These are phyloP conservation scores for Fusarium xyrophilum DNA, from an alignment of 2,329 filamentous ascomycete species.

Conservation along the genomic window DNA sequence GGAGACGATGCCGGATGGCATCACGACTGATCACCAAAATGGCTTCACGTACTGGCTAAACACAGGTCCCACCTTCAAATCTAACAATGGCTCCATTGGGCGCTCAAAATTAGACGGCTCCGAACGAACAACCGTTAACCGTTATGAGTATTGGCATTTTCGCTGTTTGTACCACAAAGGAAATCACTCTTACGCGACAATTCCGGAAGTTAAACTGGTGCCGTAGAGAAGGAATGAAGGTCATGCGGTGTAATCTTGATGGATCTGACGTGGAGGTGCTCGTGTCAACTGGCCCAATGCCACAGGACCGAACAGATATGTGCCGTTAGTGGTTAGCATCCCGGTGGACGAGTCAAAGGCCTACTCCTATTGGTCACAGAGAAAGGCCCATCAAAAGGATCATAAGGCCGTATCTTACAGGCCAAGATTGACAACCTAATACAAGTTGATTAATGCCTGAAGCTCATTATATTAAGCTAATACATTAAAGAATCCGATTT, in stretches of 20 bases:
- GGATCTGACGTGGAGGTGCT: neutral
- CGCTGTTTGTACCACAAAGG: neutral
- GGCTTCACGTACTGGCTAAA: constrained; percentile 11
- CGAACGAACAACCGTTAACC: neutral
- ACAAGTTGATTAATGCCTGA: too few relatives aligned
- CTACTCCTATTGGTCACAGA: constrained; percentile 1
- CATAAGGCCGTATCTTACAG: neutral
- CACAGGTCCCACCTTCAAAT: neutral
- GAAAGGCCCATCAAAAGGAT: neutral
- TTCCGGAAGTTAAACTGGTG: constrained; percentile 11
- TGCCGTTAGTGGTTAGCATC: neutral
- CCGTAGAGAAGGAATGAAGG: constrained; percentile 10
- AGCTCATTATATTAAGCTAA: too few relatives aligned
- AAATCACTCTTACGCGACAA: neutral
- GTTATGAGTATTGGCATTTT: neutral
- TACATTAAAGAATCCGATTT: too few relatives aligned
- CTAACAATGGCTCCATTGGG: constrained; percentile 1
- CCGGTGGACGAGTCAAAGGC: neutral
- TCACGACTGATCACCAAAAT: neutral
- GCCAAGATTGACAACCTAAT: neutral
- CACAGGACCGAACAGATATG: neutral
- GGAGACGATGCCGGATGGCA: constrained; percentile 1
- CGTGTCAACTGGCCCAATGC: neutral
- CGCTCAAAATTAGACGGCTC: neutral
- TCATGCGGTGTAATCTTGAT: neutral